phyloP scores from a whole-genome alignment of 805 yeast genomes.

The Hanseniaspora taiwanica region DNA sequence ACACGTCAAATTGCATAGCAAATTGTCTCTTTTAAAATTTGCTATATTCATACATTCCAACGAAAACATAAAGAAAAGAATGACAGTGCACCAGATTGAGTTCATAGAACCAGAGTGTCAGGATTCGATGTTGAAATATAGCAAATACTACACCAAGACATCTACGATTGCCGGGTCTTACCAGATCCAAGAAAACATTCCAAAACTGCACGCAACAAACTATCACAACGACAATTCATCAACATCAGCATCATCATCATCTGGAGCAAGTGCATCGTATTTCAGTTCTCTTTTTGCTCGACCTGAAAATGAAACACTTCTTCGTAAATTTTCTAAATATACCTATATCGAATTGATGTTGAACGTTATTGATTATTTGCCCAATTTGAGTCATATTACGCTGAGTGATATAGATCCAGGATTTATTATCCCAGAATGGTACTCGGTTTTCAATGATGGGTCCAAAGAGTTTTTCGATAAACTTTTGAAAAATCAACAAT shows the following conservation, averaged over 20 bases:
- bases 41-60: constrained; percentile 19
- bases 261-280: constrained; percentile 3
- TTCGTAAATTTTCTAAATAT: constrained; percentile 13
- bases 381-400: constrained; percentile 29
- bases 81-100: constrained; percentile 16
- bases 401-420: constrained; percentile 37
- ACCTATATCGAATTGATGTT: constrained; percentile 26
- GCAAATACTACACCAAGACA: constrained; percentile 15
- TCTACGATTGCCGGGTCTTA: constrained; percentile 18
- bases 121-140: constrained; percentile 22
- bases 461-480: constrained; percentile 21
- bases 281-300: constrained; percentile 11
- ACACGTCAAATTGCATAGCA: constrained; percentile 14
- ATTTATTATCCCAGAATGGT: constrained; percentile 38
- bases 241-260: neutral
- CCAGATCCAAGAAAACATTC: constrained; percentile 2
- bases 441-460: constrained; percentile 22
- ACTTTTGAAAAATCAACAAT: constrained; percentile 21
- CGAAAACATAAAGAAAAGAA: constrained; percentile 15
- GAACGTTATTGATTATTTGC: constrained; percentile 34
- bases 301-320: constrained; percentile 10
- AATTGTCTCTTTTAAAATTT: constrained; percentile 17
- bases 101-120: constrained; percentile 22
- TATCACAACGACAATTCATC: neutral
- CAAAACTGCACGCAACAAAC: neutral